Evolutionary conservation across 768 basidiomycete genomes (phyloP).

Genomic region (Tephrocybe sp.): DNA sequence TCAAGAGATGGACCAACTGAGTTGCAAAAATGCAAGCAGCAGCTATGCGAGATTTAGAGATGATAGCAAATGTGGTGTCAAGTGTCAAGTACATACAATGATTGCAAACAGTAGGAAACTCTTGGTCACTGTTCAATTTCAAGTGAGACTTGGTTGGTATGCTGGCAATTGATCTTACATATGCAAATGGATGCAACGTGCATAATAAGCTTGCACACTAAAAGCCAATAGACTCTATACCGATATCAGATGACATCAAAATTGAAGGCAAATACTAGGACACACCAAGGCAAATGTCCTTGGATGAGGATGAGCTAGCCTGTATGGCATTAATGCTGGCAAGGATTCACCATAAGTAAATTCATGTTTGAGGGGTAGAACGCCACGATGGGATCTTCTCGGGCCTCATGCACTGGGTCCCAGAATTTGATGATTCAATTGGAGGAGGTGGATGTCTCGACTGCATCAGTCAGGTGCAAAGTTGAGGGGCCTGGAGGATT

Average conservation of each 20-base stretch:
- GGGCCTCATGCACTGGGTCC: too few relatives aligned
- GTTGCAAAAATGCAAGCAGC: not conserved
- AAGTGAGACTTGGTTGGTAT: not conserved
- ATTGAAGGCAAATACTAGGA: not conserved
- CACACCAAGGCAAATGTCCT: too few relatives aligned
- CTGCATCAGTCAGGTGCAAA: too few relatives aligned
- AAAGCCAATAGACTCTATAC: not conserved
- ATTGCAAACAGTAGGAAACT: not conserved
- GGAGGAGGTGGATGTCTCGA: too few relatives aligned
- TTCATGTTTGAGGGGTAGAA: too few relatives aligned
- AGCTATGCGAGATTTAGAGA: not conserved
- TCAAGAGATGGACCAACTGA: not conserved
- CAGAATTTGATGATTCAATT: too few relatives aligned
- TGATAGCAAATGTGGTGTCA: not conserved
- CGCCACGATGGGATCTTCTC: too few relatives aligned
- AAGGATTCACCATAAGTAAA: too few relatives aligned
- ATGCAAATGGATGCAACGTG: not conserved
- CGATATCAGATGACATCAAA: not conserved
- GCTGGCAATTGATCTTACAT: not conserved
- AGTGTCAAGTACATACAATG: not conserved
- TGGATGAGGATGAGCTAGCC: too few relatives aligned
- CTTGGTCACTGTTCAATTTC: not conserved
- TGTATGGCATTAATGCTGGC: too few relatives aligned
- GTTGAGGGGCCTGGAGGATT: too few relatives aligned
- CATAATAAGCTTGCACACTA: slow-evolving; percentile 4